Evolutionary conservation across 2,329 filamentous ascomycete genomes (phyloP).

Genomic region (Fusarium pininemorale): DNA sequence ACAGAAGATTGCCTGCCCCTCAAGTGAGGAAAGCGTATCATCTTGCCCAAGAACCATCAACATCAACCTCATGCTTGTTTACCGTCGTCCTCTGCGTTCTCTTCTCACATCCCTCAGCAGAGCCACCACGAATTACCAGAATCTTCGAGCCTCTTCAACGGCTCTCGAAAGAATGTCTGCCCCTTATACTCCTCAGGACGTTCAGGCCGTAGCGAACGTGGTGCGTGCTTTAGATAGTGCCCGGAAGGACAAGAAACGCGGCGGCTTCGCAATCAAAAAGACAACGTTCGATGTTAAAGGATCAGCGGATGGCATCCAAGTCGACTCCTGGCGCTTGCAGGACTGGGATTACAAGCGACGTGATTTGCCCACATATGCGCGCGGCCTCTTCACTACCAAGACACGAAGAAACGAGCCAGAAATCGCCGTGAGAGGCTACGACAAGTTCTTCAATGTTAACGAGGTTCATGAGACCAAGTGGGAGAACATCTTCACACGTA

Average conservation of each 20-base stretch:
- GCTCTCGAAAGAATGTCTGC: conserved; percentile 44
- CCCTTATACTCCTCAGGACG: conserved; percentile 76
- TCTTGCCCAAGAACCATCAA: not conserved
- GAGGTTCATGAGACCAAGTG: conserved; percentile 87
- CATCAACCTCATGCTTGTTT: not conserved
- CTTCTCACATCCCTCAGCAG: conserved; percentile 19
- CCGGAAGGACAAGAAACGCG: conserved; percentile 64
- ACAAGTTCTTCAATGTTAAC: conserved; percentile 97
- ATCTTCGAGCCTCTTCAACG: not conserved
- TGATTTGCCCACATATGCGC: conserved; percentile 88
- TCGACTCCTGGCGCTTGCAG: conserved; percentile 92
- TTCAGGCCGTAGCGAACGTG: conserved; percentile 71
- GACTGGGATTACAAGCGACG: conserved; percentile 96
- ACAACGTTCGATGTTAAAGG: conserved; percentile 74
- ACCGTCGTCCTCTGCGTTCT: not conserved
- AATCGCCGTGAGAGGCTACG: conserved; percentile 90
- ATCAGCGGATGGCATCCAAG: conserved; percentile 70
- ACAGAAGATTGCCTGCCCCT: not conserved
- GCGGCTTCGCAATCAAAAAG: conserved; percentile 79
- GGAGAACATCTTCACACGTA: conserved; percentile 78
- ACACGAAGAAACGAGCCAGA: conserved; percentile 72
- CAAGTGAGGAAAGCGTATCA: not conserved
- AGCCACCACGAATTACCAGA: not conserved
- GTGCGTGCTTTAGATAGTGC: conserved; percentile 69
- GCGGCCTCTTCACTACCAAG: conserved; percentile 90